phyloP scores from a whole-genome alignment of 345 rosid species.

The Syzygium grande region DNA sequence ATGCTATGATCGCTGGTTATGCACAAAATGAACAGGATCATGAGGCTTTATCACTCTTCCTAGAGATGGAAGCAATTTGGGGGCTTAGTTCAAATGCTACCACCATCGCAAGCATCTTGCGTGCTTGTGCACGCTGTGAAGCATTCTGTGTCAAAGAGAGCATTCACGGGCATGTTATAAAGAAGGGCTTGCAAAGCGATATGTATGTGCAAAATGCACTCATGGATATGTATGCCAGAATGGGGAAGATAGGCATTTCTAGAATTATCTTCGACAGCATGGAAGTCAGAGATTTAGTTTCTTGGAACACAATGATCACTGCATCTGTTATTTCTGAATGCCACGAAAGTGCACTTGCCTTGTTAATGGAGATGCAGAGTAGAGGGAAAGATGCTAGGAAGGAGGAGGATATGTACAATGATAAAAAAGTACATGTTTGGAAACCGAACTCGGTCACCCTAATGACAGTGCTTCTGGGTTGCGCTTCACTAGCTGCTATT shows the following conservation, averaged over 20 bases:
- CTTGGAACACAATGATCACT: constrained; percentile 87
- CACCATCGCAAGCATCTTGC: constrained; percentile 72
- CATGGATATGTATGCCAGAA: constrained; percentile 77
- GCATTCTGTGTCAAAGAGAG: constrained; percentile 52
- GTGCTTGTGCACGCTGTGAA: constrained; percentile 56
- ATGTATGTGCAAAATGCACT: constrained; percentile 81
- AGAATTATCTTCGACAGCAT: constrained; percentile 45
- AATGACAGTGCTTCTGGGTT: constrained; percentile 79
- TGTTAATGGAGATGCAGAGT: constrained; percentile 60
- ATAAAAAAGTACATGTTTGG: constrained; percentile 8
- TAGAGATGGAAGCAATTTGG: constrained; percentile 54
- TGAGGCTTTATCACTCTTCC: constrained; percentile 59
- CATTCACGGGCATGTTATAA: constrained; percentile 66
- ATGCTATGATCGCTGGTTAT: constrained; percentile 90
- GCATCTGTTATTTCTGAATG: constrained; percentile 53
- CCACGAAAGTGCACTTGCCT: constrained; percentile 48
- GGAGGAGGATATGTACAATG: constrained; percentile 1
- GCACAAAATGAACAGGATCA: constrained; percentile 60
- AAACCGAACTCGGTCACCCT: constrained; percentile 78
- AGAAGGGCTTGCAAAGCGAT: constrained; percentile 52
- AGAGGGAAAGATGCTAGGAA: constrained; percentile 7
- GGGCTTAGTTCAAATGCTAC: constrained; percentile 68
- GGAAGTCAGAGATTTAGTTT: constrained; percentile 62
- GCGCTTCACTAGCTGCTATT: constrained; percentile 69
- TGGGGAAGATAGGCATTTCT: constrained; percentile 53